Base-by-base conservation (phyloP, 139 green algal genomes). In the Mesostigma viride region DNA sequence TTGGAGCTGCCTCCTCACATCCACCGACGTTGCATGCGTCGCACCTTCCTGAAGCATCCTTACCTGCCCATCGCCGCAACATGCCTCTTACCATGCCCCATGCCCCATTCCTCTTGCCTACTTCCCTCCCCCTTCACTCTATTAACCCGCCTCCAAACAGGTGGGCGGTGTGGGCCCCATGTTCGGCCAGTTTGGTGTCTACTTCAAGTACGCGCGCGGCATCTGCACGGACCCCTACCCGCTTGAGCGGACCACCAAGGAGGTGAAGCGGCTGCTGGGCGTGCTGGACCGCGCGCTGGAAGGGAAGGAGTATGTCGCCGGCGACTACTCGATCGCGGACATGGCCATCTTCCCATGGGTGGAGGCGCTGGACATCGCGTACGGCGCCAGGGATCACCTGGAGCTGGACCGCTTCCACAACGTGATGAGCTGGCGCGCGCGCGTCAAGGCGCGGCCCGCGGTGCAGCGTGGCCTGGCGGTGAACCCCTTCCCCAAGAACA, bases 181-280 rank as follows among this genome's bases (percentile, higher is more conserved):
- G 22, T 62, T 27, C 6, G 53, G 53, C 17, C 53, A 62, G 53
- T 62, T 32, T 14, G 53, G 53, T 31, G 14, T 32, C n/a, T 27
- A 32, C 53, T 27, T 62, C 53, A 62, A 62, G 53, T 62, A 62
- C 53, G 40, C 40, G 40, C 40, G 40, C 17, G 40, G 40, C 14
- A 53, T 14, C 40, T 14, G 14, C 14, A 24, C 17, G 40, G 40
- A 53, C 40, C 14, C 40, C 14, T 53, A 53, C 40, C 40, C 40
- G 17, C 40, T 14, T 53, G 40, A 53, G 40, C 14, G 17, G 40
- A 17, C 40, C 14, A 53, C 40, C 14, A 14, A 24, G 40, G 40
- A 53, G 40, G 40, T 53, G 40, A 14, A 53, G 40, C 40, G 40
- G 40, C 40, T 53, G 40, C 17, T 53, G 17, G 40, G 40, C 40